Percentiles rank a stretch among this genome's conserved stretches.
phyloP scores from a whole-genome alignment of 495 filamentous ascomycete genomes.

The Lasiosphaeria miniovina region DNA sequence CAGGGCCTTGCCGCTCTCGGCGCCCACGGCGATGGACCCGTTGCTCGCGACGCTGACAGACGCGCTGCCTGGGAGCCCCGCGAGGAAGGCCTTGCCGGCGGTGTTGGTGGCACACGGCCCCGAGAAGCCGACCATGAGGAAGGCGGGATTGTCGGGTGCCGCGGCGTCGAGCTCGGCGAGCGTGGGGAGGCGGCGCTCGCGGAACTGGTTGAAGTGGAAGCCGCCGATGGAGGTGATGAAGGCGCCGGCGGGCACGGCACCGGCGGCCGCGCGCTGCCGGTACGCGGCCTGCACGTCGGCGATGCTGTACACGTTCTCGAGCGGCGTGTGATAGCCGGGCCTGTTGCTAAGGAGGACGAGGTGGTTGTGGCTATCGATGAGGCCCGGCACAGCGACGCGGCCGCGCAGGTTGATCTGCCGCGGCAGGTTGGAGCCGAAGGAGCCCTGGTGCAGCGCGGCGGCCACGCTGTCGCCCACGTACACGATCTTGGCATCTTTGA shows the following conservation, averaged over 20 bases:
- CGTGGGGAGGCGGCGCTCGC: slow-evolving; percentile 23
- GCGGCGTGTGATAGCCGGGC: slow-evolving; percentile 27
- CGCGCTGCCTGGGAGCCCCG: slow-evolving; percentile 1
- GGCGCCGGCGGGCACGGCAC: slow-evolving; percentile 8
- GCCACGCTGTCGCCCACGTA: slow-evolving; percentile 24
- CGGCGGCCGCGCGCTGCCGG: slow-evolving; percentile 2
- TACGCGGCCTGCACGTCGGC: slow-evolving; percentile 17
- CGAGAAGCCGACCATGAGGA: slow-evolving; percentile 21
- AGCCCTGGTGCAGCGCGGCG: slow-evolving; percentile 8
- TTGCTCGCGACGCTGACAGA: slow-evolving; percentile 7
- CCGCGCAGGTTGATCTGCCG: slow-evolving; percentile 18
- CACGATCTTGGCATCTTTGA: slow-evolving; percentile 21
- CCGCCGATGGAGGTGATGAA: slow-evolving; percentile 31
- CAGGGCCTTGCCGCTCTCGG: slow-evolving; percentile 22
- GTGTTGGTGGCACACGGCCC: slow-evolving; percentile 25
- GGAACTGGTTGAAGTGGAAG: slow-evolving; percentile 27
- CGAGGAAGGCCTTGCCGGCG: slow-evolving; percentile 21
- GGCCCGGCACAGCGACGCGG: slow-evolving; percentile 20
- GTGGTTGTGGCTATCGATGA: slow-evolving; percentile 31
- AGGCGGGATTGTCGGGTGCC: slow-evolving; percentile 23
- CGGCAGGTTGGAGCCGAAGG: background rate
- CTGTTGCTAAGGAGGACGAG: slow-evolving; percentile 27
- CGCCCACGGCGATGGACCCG: slow-evolving; percentile 19
- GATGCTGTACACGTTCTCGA: slow-evolving; percentile 24
- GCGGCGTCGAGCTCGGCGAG: slow-evolving; percentile 25